Conservation (phyloP, 2,329 filamentous ascomycete genomes). For the Coleophoma cylindrospora region DNA sequence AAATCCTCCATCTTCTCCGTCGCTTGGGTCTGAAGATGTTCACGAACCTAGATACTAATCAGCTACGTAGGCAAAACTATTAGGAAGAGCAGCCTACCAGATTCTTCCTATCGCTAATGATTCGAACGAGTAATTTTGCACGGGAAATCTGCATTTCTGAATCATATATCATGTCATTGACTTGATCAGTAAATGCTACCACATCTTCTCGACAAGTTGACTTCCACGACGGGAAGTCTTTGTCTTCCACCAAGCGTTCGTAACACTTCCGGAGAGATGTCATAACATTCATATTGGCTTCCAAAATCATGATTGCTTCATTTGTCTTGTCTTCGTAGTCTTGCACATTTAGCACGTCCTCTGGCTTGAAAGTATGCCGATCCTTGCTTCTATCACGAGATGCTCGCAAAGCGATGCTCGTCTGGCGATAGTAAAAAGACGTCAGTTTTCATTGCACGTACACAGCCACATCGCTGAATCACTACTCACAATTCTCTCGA, state of each 20-base stretch:
- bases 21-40: slow-evolving; percentile 28
- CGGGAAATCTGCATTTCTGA: slow-evolving; percentile 30
- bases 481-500: slow-evolving; percentile 24
- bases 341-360: slow-evolving; percentile 30
- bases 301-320: slow-evolving; percentile 29
- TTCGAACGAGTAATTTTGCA: slow-evolving; percentile 27
- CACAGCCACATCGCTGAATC: neutral
- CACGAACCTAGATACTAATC: slow-evolving; percentile 22
- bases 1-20: slow-evolving; percentile 24
- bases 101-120: slow-evolving; percentile 30
- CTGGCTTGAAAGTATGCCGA: slow-evolving; percentile 11
- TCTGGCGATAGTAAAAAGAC: neutral
- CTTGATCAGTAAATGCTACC: slow-evolving; percentile 19
- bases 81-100: slow-evolving; percentile 18
- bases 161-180: slow-evolving; percentile 30
- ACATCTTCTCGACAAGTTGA: slow-evolving; percentile 18
- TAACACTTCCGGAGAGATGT: slow-evolving; percentile 25
- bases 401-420: neutral
- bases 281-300: slow-evolving; percentile 33
- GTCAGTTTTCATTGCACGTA: neutral
- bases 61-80: neutral
- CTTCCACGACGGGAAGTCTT: slow-evolving; percentile 16
- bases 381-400: neutral
- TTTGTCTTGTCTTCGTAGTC: slow-evolving; percentile 31
- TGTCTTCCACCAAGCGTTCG: slow-evolving; percentile 12